A percentile compares a stretch with the other conserved stretches of the same genome.
Conservation (phyloP, 2,329 filamentous ascomycete species). For the Xylariaceae sp. region DNA sequence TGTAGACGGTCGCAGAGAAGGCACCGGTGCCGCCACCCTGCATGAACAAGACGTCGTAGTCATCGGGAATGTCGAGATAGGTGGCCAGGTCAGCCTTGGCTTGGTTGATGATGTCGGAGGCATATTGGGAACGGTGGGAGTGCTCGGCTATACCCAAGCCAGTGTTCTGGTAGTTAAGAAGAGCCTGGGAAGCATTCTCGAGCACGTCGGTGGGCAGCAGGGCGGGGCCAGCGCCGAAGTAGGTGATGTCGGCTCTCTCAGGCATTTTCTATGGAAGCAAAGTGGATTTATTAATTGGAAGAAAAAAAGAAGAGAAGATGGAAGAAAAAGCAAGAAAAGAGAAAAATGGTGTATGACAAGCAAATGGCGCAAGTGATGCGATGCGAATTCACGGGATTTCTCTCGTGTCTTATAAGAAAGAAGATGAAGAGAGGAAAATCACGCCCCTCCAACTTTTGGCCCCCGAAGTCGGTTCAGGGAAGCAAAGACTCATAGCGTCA, state of each 20-base stretch:
- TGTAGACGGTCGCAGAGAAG: slow-evolving; percentile 73
- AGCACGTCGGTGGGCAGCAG: slow-evolving; percentile 75
- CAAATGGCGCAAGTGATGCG: no score
- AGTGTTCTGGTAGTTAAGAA: slow-evolving; percentile 73
- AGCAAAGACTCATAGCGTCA: background rate
- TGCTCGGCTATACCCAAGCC: slow-evolving; percentile 86
- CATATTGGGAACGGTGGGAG: slow-evolving; percentile 76
- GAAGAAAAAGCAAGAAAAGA: background rate
- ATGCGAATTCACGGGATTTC: background rate
- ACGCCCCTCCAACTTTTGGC: background rate
- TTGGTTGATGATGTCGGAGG: slow-evolving; percentile 70
- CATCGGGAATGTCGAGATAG: slow-evolving; percentile 72
- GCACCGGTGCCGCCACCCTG: slow-evolving; percentile 80
- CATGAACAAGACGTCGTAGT: slow-evolving; percentile 85
- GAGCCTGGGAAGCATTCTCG: slow-evolving; percentile 66
- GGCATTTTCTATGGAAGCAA: background rate
- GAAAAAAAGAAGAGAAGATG: background rate
- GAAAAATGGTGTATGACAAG: no score
- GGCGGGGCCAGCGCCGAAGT: slow-evolving; percentile 77
- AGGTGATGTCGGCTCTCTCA: background rate
- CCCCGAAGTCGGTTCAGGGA: background rate
- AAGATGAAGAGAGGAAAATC: background rate
- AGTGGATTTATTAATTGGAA: background rate
- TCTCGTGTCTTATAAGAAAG: background rate
- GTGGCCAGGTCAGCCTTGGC: slow-evolving; percentile 67